A percentile compares a stretch with the other conserved stretches of the same genome.
phyloP scores from a whole-genome alignment of 192 early-diverging fungal genomes.

The Gryganskiella cystojenkinii region DNA sequence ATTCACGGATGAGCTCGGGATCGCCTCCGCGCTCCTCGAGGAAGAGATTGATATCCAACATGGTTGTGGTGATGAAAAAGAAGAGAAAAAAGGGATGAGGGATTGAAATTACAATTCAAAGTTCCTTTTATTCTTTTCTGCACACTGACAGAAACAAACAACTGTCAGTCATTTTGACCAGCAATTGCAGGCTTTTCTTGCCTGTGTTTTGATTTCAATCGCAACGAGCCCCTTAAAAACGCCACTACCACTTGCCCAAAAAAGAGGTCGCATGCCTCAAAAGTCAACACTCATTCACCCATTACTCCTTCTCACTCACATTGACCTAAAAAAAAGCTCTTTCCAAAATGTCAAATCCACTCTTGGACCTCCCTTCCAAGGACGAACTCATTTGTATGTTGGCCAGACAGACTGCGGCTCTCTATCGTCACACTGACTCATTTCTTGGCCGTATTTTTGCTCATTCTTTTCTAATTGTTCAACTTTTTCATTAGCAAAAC shows the following conservation, averaged over 20 bases:
- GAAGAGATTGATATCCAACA: constrained; percentile 95
- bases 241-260: too few relatives aligned
- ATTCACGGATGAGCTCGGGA: constrained; percentile 91
- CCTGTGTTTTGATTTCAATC: too few relatives aligned
- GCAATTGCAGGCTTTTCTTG: too few relatives aligned
- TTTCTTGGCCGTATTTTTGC: too few relatives aligned
- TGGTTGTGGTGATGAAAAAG: constrained; percentile 34
- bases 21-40: constrained; percentile 93
- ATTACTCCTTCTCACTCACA: neutral
- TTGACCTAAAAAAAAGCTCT: neutral
- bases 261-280: too few relatives aligned
- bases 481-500: constrained; percentile 19
- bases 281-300: neutral
- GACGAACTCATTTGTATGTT: constrained; percentile 47
- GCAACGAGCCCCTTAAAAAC: too few relatives aligned
- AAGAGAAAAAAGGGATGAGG: neutral
- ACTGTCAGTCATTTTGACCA: too few relatives aligned
- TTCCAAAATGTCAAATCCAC: constrained; percentile 35
- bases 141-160: too few relatives aligned
- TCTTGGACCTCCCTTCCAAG: constrained; percentile 37
- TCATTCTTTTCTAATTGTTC: neutral
- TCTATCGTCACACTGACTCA: neutral
- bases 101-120: neutral
- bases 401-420: too few relatives aligned
- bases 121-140: constrained; percentile 7